Percentiles rank a stretch among this genome's conserved stretches.
These are phyloP conservation scores for Yamadazyma sp. DNA, from an alignment of 1,139 yeast genomes.

Conservation along the genomic window DNA sequence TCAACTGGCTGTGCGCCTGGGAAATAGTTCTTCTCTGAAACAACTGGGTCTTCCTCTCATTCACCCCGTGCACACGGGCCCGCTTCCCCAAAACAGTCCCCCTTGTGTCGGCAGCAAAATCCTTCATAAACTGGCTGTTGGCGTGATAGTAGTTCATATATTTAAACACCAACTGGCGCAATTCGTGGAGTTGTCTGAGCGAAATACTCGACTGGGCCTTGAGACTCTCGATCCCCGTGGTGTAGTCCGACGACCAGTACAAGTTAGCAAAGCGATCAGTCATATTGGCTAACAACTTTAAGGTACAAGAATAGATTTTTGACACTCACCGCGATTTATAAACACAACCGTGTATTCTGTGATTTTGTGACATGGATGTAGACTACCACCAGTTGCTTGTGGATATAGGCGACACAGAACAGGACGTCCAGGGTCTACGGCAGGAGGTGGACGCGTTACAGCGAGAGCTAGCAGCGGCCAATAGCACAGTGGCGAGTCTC, in stretches of 20 bases:
- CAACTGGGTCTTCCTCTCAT: conserved; percentile 1
- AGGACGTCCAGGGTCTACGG: conserved; percentile 17
- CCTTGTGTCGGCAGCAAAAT: conserved; percentile 1
- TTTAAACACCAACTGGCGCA: conserved; percentile 38
- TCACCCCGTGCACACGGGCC: neutral
- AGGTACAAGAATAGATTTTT: neutral
- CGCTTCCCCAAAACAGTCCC: neutral
- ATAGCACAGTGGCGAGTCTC: conserved; percentile 6
- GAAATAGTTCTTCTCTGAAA: conserved; percentile 13
- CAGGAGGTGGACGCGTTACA: conserved; percentile 17
- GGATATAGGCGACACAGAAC: conserved; percentile 1
- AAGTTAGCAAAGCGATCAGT: conserved; percentile 18
- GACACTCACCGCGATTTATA: neutral
- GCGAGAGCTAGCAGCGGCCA: conserved; percentile 10
- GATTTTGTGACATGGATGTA: neutral
- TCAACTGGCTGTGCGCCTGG: conserved; percentile 9
- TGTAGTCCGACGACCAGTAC: conserved; percentile 48
- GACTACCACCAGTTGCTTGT: conserved; percentile 1
- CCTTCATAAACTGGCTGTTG: conserved; percentile 35
- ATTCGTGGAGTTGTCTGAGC: conserved; percentile 42
- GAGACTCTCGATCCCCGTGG: conserved; percentile 34
- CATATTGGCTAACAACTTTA: conserved; percentile 1
- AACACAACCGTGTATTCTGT: neutral
- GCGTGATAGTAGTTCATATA: conserved; percentile 39
- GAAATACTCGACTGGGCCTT: conserved; percentile 33